Base-by-base conservation (phyloP, 371 early-diverging fungal species). In the Lichtheimia corymbifera region DNA sequence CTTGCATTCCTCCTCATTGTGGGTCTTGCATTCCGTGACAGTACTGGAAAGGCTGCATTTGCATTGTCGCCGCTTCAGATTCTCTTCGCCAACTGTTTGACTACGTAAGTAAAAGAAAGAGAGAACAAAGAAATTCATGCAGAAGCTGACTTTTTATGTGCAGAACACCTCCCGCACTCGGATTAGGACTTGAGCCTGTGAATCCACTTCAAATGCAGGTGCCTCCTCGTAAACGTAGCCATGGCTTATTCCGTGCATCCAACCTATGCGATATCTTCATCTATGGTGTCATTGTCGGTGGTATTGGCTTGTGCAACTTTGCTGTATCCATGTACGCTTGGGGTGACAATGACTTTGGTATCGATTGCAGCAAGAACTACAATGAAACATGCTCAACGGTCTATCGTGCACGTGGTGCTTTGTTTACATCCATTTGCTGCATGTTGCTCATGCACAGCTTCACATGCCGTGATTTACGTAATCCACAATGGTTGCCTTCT, bases 61-160 rank as follows among this genome's bases (percentile, higher is more conserved):
- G 89, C 93, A 0, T 79, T 93, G 77, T 84, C 89, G 1, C 87
- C 93, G 0, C 83, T 92, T 50, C 90, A 91, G 59, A 97, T 96
- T 70, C 78, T 98, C 44, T 93, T 92, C 75, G 88, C 94, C 68
- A 95, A 97, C 73, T 86, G 96, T 62, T 64, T 91, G 43, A 88
- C 88, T 2, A 78, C 82, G 63, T 62, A 66, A 58, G 47, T 20
- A 17, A 1, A 41, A 12, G 3, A 17, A 17, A 43, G 7, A 40
- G 40, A 59, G 51, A 50, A 44, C 11, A 15, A 9, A 30, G 24
- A 6, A 24, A 50, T 25, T 45, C 13, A 14, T 24, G 5, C 13
- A 27, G 7, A 20, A 15, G 47, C 17, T 57, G 0, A 12, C 50
- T 42, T 28, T 22, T 22, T 62, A 5, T 35, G 13, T 15, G 15